These are phyloP conservation scores for Beta vulgaris DNA, from an alignment of 148 eudicot genomes.

Conservation along the genomic window DNA sequence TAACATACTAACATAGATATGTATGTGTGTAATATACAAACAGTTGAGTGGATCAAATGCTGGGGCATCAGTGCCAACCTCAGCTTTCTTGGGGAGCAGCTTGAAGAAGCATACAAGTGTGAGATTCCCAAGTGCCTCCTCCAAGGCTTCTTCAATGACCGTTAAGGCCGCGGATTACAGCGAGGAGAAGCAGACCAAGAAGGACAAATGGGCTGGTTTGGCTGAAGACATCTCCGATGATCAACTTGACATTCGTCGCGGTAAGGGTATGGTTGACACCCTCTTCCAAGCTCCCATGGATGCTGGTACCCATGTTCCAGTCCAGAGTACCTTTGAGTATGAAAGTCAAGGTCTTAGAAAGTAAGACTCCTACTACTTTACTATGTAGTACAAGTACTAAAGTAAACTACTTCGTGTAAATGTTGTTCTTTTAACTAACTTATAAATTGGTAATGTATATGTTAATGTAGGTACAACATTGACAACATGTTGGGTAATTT, in stretches of 20 bases:
- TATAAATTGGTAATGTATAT: not conserved
- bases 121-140: conserved; percentile 28
- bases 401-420: too few relatives aligned
- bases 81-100: conserved; percentile 58
- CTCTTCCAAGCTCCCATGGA: conserved; percentile 77
- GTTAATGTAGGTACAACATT: conserved; percentile 24
- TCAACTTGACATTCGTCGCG: conserved; percentile 79
- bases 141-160: conserved; percentile 29
- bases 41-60: conserved; percentile 59
- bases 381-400: not conserved
- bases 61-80: conserved; percentile 48
- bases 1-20: not conserved
- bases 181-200: conserved; percentile 47
- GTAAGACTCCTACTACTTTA: conserved; percentile 28
- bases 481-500: conserved; percentile 75
- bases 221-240: conserved; percentile 59
- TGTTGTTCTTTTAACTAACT: too few relatives aligned
- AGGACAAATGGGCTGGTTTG: conserved; percentile 68
- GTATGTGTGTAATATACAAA: not conserved
- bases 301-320: conserved; percentile 58
- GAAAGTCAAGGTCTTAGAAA: conserved; percentile 49
- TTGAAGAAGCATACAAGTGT: conserved; percentile 50
- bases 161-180: conserved; percentile 41
- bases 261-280: conserved; percentile 73
- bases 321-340: conserved; percentile 63